These are phyloP conservation scores for Fusarium floridanum DNA, from an alignment of 2,329 filamentous ascomycete species.

Conservation along the genomic window DNA sequence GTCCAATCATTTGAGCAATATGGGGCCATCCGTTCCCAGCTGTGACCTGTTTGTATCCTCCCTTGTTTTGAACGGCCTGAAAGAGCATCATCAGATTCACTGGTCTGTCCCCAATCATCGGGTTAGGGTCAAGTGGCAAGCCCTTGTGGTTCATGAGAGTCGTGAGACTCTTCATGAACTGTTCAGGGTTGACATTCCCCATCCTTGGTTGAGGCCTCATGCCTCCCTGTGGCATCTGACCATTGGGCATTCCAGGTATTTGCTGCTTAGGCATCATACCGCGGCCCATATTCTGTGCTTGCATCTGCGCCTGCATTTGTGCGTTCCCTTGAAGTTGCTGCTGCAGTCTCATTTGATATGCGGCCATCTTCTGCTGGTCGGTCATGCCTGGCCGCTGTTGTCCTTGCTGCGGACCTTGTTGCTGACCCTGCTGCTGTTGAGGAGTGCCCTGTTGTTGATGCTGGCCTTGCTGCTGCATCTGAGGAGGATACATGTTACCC, in stretches of 20 bases:
- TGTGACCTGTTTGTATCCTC: constrained; percentile 81
- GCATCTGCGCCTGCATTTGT: constrained; percentile 66
- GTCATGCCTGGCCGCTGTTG: constrained; percentile 52
- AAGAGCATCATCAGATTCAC: constrained; percentile 85
- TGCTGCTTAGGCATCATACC: constrained; percentile 68
- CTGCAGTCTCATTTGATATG: constrained; percentile 88
- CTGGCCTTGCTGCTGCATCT: constrained; percentile 61
- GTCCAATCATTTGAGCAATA: constrained; percentile 74
- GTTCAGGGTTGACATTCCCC: constrained; percentile 68
- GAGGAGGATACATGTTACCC: constrained; percentile 56
- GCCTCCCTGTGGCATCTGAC: constrained; percentile 65
- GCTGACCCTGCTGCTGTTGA: constrained; percentile 56
- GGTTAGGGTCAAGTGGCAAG: constrained; percentile 80
- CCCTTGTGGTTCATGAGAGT: constrained; percentile 82
- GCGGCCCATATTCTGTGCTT: constrained; percentile 58
- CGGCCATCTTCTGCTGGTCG: constrained; percentile 79
- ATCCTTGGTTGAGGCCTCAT: constrained; percentile 65
- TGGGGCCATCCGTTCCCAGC: constrained; percentile 79
- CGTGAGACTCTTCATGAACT: constrained; percentile 81
- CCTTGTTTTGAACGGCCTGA: constrained; percentile 78
- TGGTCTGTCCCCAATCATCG: constrained; percentile 78
- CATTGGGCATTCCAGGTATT: constrained; percentile 64
- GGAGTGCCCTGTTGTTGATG: constrained; percentile 53
- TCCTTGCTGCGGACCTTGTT: constrained; percentile 49
- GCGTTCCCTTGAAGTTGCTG: constrained; percentile 75